Evolutionary conservation across 371 early-diverging fungal genomes (phyloP), one percentile per base, ranked within the genome.

Genomic region (Choanephora cucurbitarum): DNA sequence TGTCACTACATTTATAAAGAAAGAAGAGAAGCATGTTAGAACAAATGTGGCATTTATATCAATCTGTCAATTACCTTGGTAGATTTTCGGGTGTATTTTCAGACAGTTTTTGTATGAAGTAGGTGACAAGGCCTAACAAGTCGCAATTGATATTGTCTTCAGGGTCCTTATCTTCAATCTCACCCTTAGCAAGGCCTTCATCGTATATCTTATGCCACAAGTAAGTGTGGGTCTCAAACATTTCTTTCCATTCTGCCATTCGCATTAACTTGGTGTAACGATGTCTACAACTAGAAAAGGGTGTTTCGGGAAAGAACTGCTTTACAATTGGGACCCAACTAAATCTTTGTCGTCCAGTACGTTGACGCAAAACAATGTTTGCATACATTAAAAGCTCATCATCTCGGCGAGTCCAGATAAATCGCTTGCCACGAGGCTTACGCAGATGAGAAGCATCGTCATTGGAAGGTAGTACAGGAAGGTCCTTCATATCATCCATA

Each of bases 331-430:
- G 59, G 18, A 22, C 31, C 83, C 84, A 86, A 3, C 55, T 34
- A 32, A 82, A 70, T 10, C 39, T 67, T 44, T n/a, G 17, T 0
- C 21, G 21, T 14, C n/a, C 48, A 18, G 47, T 19, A n/a, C 72
- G 57, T 23, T 31, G 19, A 5, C 49, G 44, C 3, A 81, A 19
- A 24, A 82, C 72, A 14, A 55, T 68, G 50, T 72, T 69, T 14
- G 61, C 52, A 43, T 72, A 67, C 13, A 82, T 37, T 13, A 86
- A 50, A 0, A 76, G n/a, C 1, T 82, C 80, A 45, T 84, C 84
- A 40, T 83, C 83, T 13, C 77, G 62, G 1, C 46, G 33, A 5
- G 65, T 63, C 82, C 83, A 86, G 0, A 15, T n/a, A 0, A 32
- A 28, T 19, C 79, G 66, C n/a, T 24, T 50, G 13, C 57, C 51